phyloP scores from a whole-genome alignment of 495 filamentous ascomycete species.

The Extremus antarcticus region DNA sequence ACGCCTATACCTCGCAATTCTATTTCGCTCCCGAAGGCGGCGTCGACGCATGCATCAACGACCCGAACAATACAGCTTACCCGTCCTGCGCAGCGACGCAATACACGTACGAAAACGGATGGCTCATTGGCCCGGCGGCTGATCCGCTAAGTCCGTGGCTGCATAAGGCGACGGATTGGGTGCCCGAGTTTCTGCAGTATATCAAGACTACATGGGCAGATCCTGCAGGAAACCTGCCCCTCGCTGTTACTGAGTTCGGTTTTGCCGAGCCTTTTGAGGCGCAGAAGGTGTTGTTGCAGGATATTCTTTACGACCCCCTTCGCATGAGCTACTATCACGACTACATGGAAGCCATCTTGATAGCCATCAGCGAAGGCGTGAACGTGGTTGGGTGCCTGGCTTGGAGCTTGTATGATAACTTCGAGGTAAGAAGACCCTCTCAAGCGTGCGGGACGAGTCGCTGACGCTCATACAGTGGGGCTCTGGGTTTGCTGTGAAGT shows the following conservation, averaged over 20 bases:
- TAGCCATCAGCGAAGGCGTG: slow-evolving; percentile 27
- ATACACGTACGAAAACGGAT: slow-evolving; percentile 25
- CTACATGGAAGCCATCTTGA: slow-evolving; percentile 25
- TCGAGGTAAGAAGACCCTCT: slow-evolving; percentile 18
- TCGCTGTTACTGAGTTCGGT: slow-evolving; percentile 26
- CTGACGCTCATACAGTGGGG: slow-evolving; percentile 4
- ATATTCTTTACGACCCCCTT: slow-evolving; percentile 25
- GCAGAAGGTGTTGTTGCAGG: slow-evolving; percentile 16
- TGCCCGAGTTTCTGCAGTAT: slow-evolving; percentile 25
- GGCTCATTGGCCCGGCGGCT: slow-evolving; percentile 25
- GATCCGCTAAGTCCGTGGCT: slow-evolving; percentile 24
- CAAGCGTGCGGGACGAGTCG: neutral
- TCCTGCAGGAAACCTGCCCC: slow-evolving; percentile 8
- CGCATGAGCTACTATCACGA: slow-evolving; percentile 24
- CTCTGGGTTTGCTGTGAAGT: slow-evolving; percentile 3
- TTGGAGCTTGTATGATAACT: slow-evolving; percentile 28
- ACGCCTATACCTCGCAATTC: slow-evolving; percentile 28
- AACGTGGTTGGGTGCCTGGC: slow-evolving; percentile 26
- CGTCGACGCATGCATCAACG: slow-evolving; percentile 21
- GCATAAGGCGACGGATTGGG: slow-evolving; percentile 28
- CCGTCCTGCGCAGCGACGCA: slow-evolving; percentile 24
- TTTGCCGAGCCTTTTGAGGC: slow-evolving; percentile 26
- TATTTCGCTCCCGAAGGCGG: slow-evolving; percentile 24
- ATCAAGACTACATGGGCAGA: slow-evolving; percentile 28
- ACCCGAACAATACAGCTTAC: slow-evolving; percentile 20